Evolutionary conservation across 1,139 yeast genomes (phyloP), one percentile per base, ranked within the genome.

Genomic region (Taphrina populina): DNA sequence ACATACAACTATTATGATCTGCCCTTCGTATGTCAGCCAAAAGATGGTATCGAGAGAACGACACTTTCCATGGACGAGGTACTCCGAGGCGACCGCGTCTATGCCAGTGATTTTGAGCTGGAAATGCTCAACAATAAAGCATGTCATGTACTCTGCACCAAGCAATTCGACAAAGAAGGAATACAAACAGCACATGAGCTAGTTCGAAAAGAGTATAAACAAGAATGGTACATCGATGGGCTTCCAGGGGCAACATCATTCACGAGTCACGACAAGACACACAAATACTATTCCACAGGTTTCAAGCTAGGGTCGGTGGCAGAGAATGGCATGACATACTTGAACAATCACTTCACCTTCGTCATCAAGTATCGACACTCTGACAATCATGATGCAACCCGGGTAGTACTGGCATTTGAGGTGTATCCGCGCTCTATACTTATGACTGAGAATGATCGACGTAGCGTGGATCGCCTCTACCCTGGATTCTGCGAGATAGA

Each of bases 181-280:
- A 66, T 84, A 30, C 70, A 69, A 55, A 72, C 78, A 55, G 88
- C 94, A 0, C 79, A 76, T 53, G 74, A 78, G 26, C 71, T 88
- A 58, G 81, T 88, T 46, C 73, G 78, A 62, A 73, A 82, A 57
- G 86, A 86, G 2, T 88, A 88, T 64, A 83, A 83, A 52, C 88
- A 78, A 10, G 92, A 88, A 65, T 88, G 96, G 96, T 59, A 33
- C 11, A 59, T 51, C 11, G 96, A 88, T 70, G 88, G 83, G 17
- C 71, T 88, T 36, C 96, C 96, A 0, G 95, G 94, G 2, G 94
- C 95, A 2, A 87, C 96, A 3, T 85, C 95, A 0, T 85, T 83
- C 65, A 79, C 83, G 32, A 80, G 85, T 5, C 76, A 81, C 3
- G 79, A 77, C 45, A 77, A 76, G 39, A 73, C 78, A 39, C 74